Percentiles rank a stretch among this genome's conserved stretches.
phyloP scores from a whole-genome alignment of 139 green algal genomes.

The Edaphochlamys debaryana region DNA sequence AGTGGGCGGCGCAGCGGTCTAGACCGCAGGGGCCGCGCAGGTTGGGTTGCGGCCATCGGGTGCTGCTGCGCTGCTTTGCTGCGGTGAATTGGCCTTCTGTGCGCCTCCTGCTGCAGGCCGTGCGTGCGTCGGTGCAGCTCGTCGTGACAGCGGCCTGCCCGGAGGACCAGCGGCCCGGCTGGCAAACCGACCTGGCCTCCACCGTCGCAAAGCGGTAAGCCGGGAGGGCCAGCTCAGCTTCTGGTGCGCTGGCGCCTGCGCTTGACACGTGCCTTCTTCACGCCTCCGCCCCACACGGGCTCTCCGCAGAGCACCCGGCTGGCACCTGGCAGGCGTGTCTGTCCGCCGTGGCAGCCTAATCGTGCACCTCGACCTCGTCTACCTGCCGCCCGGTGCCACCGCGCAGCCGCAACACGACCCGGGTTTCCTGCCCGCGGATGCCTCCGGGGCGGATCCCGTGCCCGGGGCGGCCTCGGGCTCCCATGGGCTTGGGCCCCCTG shows the following conservation, averaged over 20 bases:
- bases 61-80: no score
- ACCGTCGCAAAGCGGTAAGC: neutral
- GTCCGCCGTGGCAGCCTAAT: constrained; percentile 18
- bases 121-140: no score
- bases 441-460: no score
- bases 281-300: no score
- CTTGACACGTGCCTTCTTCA: neutral
- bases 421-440: neutral
- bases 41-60: no score
- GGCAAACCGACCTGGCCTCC: no score
- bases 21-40: no score
- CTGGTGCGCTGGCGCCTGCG: neutral
- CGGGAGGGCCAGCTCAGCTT: neutral
- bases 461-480: neutral
- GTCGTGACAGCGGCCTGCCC: no score
- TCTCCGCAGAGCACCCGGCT: neutral
- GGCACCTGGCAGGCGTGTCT: neutral
- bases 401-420: neutral
- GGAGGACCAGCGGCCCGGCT: no score
- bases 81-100: no score
- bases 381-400: neutral
- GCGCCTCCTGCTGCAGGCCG: no score
- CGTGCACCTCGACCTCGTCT: constrained; percentile 24
- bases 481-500: neutral
- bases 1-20: no score